These are phyloP conservation scores for Dalechampia spathulata DNA, from an alignment of 441 rosid genomes.

Conservation along the genomic window DNA sequence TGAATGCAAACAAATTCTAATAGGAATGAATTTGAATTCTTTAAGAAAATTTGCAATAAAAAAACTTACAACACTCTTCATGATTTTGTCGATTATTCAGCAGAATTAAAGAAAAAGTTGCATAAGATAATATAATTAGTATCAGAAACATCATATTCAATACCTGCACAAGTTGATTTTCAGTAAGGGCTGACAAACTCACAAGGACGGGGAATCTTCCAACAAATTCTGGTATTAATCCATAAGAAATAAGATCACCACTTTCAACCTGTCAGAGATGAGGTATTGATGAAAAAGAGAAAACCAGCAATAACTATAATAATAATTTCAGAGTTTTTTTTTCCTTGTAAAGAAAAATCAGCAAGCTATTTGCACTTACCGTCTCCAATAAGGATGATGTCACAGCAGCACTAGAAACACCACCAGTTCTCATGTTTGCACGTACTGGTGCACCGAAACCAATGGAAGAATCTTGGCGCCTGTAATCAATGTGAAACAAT, in stretches of 20 bases:
- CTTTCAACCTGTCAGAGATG: conserved; percentile 75
- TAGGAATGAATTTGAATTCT: not conserved
- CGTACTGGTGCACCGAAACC: conserved; percentile 99
- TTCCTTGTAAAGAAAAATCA: not conserved
- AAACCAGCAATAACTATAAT: not conserved
- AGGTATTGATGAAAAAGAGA: not conserved
- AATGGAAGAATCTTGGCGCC: conserved; percentile 97
- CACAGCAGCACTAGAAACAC: conserved; percentile 68
- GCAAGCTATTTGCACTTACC: conserved; percentile 38
- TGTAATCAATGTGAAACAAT: conserved; percentile 21
- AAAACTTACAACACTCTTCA: not conserved
- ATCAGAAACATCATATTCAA: conserved; percentile 1
- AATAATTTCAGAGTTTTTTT: not conserved
- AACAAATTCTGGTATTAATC: conserved; percentile 97
- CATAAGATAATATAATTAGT: not conserved
- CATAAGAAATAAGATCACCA: conserved; percentile 89
- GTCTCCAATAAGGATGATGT: conserved; percentile 88
- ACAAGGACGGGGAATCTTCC: conserved; percentile 98
- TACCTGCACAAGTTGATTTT: conserved; percentile 97
- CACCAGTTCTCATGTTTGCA: conserved; percentile 86
- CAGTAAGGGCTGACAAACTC: conserved; percentile 85
- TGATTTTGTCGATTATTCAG: not conserved
- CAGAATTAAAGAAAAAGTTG: not conserved
- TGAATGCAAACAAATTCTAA: not conserved
- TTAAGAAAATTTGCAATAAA: not conserved